A percentile compares a stretch with the other conserved stretches of the same genome.
Evolutionary conservation across 805 yeast species (phyloP).

Genomic region (Spencermartinsiella europaea): DNA sequence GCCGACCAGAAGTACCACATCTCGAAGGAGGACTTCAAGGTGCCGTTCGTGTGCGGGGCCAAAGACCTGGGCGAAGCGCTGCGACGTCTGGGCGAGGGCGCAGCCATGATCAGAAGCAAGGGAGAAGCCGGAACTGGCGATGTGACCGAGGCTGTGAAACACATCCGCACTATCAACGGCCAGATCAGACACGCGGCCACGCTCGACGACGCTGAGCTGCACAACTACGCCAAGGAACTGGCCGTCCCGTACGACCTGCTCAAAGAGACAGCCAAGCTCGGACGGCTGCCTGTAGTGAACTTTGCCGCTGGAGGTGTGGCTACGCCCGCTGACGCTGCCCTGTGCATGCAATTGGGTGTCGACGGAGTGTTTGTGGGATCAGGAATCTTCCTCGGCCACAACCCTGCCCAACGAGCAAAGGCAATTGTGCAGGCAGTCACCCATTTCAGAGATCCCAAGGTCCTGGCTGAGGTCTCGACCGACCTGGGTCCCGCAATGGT

Average conservation of each 20-base stretch:
- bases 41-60: slow-evolving; percentile 83
- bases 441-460: slow-evolving; percentile 55
- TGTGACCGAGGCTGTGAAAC: slow-evolving; percentile 75
- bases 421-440: slow-evolving; percentile 82
- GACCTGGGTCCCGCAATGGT: slow-evolving; percentile 74
- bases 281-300: slow-evolving; percentile 74
- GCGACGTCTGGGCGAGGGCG: slow-evolving; percentile 74
- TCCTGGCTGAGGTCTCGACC: slow-evolving; percentile 59
- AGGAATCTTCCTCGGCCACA: slow-evolving; percentile 69
- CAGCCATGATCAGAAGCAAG: slow-evolving; percentile 81
- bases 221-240: slow-evolving; percentile 47
- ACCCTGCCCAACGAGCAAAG: slow-evolving; percentile 67
- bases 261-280: slow-evolving; percentile 44
- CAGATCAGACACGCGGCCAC: slow-evolving; percentile 47
- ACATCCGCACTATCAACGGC: slow-evolving; percentile 54
- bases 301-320: slow-evolving; percentile 90
- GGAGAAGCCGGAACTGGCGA: slow-evolving; percentile 92
- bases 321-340: slow-evolving; percentile 82
- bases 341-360: slow-evolving; percentile 76
- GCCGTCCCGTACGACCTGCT: slow-evolving; percentile 58
- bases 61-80: slow-evolving; percentile 77
- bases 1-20: slow-evolving; percentile 70
- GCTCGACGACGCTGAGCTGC: slow-evolving; percentile 43
- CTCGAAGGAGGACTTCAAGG: slow-evolving; percentile 51
- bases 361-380: slow-evolving; percentile 77